A percentile compares a stretch with the other conserved stretches of the same genome.
These are phyloP conservation scores for Apiospora pterosperma DNA, from an alignment of 2,329 filamentous ascomycete genomes.

Conservation along the genomic window DNA sequence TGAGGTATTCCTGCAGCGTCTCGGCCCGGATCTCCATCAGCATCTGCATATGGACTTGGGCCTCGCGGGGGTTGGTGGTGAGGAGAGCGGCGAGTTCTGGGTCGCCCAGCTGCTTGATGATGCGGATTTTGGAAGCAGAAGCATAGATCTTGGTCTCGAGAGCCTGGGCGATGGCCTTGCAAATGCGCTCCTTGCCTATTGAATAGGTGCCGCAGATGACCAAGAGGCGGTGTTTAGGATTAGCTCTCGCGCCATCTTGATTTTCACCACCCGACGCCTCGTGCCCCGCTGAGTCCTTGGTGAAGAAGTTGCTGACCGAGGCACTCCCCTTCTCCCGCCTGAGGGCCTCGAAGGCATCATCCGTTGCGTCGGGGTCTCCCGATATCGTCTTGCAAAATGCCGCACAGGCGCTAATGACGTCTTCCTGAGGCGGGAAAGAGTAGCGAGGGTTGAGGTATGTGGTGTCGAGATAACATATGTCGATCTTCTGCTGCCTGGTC, in stretches of 20 bases:
- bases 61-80: slow-evolving; percentile 75
- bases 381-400: slow-evolving; percentile 80
- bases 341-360: slow-evolving; percentile 44
- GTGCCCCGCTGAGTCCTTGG: slow-evolving; percentile 29
- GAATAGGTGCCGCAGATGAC: slow-evolving; percentile 96
- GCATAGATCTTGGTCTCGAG: slow-evolving; percentile 88
- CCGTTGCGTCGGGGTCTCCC: slow-evolving; percentile 53
- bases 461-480: slow-evolving; percentile 94
- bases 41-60: slow-evolving; percentile 97
- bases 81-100: slow-evolving; percentile 73
- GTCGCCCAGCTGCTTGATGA: slow-evolving; percentile 83
- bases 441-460: slow-evolving; percentile 97
- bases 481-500: slow-evolving; percentile 77
- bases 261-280: slow-evolving; percentile 2
- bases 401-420: slow-evolving; percentile 84
- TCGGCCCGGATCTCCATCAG: slow-evolving; percentile 91
- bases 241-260: neutral
- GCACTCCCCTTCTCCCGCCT: slow-evolving; percentile 38
- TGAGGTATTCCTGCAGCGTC: slow-evolving; percentile 85
- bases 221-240: slow-evolving; percentile 64
- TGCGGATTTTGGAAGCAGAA: slow-evolving; percentile 74
- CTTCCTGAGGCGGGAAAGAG: slow-evolving; percentile 83
- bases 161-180: slow-evolving; percentile 84
- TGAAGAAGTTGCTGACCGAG: slow-evolving; percentile 52
- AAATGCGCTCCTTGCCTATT: slow-evolving; percentile 96